These are phyloP conservation scores for Hanseniaspora pseudoguilliermondii DNA, from an alignment of 805 yeast genomes.

Conservation along the genomic window DNA sequence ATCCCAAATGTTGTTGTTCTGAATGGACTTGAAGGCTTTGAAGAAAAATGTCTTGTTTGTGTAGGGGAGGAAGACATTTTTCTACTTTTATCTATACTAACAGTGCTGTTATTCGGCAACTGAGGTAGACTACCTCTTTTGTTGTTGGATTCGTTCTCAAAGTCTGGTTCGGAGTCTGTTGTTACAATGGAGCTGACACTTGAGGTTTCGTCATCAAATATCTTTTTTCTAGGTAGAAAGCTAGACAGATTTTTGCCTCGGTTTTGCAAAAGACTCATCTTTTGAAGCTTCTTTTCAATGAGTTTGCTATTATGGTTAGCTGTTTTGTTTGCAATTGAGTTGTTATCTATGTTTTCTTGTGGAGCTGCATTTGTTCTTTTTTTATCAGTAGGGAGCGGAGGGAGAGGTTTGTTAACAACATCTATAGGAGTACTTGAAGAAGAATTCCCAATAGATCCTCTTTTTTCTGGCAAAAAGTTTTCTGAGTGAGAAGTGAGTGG, in stretches of 20 bases:
- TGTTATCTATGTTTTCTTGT: background rate
- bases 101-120: background rate
- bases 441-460: background rate
- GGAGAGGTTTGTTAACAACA: constrained; percentile 29
- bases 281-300: constrained; percentile 5
- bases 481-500: background rate
- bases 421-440: constrained; percentile 10
- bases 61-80: background rate
- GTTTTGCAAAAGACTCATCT: background rate
- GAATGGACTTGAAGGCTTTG: constrained; percentile 8
- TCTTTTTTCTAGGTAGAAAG: background rate
- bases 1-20: background rate
- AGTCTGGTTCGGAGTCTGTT: constrained; percentile 8
- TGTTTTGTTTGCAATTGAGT: background rate
- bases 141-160: background rate
- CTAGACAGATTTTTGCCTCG: background rate
- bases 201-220: constrained; percentile 4
- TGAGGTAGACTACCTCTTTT: background rate
- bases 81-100: background rate
- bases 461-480: background rate
- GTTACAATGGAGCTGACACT: constrained; percentile 8
- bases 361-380: background rate
- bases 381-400: constrained; percentile 29
- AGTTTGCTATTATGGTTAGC: background rate
- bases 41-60: background rate